A percentile compares a stretch with the other conserved stretches of the same genome.
phyloP scores from a whole-genome alignment of 2,329 filamentous ascomycete genomes.

The Fusarium odoratissimum region DNA sequence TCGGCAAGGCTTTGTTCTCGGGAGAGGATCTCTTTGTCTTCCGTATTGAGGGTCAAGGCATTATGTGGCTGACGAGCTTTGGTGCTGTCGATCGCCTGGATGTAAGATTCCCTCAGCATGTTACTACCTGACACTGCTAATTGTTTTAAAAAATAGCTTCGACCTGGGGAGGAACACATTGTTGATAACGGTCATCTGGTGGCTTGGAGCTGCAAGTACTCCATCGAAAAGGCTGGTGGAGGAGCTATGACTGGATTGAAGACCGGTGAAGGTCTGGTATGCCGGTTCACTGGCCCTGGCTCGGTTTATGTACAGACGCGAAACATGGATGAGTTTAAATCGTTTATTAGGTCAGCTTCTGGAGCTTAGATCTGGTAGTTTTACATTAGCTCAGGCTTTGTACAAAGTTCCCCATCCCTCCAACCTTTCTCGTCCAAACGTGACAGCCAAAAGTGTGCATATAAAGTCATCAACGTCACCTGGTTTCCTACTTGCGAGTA shows the following conservation, averaged over 20 bases:
- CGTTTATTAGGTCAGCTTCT: not conserved
- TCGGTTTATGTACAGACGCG: not conserved
- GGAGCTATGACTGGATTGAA: not conserved
- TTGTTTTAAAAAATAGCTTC: not conserved
- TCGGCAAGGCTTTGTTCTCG: not conserved
- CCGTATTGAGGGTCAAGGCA: not conserved
- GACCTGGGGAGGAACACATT: not conserved
- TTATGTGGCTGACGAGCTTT: not conserved
- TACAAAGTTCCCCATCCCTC: too few relatives aligned
- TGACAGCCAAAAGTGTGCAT: too few relatives aligned
- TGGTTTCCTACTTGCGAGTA: too few relatives aligned
- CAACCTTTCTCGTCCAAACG: too few relatives aligned
- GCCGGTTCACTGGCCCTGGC: not conserved
- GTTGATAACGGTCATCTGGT: not conserved
- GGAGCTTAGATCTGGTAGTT: not conserved
- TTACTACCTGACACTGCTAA: accelerated
- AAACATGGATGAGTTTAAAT: not conserved
- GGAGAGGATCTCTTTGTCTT: not conserved
- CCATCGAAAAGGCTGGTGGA: not conserved
- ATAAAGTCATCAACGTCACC: too few relatives aligned
- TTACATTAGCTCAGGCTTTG: too few relatives aligned
- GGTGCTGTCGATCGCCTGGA: not conserved
- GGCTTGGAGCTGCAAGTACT: not conserved
- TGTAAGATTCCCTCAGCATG: not conserved
- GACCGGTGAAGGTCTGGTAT: not conserved